Conservation (phyloP, 169 alveolate species). For the Cryptosporidium xiaoi region DNA sequence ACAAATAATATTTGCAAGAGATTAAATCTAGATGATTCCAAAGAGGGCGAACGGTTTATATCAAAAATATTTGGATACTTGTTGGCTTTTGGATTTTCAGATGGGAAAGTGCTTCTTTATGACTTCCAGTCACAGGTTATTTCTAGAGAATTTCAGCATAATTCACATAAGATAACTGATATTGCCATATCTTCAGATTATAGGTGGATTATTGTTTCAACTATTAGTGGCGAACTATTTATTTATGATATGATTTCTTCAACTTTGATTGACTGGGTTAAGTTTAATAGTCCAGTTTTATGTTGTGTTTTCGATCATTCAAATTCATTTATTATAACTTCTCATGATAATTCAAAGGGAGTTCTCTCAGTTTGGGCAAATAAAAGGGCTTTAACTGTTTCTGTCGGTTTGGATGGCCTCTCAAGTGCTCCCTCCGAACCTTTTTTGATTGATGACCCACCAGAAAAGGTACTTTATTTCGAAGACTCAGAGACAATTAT, state of each 20-base stretch:
- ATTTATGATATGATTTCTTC: constrained; percentile 69
- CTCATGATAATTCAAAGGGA: constrained; percentile 64
- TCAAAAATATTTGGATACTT: constrained; percentile 34
- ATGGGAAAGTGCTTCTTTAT: constrained; percentile 55
- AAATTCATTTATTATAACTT: constrained; percentile 66
- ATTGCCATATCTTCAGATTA: constrained; percentile 50
- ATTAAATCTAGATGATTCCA: not conserved
- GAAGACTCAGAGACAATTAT: constrained; percentile 12
- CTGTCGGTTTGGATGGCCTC: constrained; percentile 24
- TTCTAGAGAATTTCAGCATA: constrained; percentile 56
- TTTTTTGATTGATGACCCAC: constrained; percentile 54
- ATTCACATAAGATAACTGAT: constrained; percentile 24
- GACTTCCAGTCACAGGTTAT: constrained; percentile 69
- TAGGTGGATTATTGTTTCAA: constrained; percentile 60
- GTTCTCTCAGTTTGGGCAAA: constrained; percentile 65
- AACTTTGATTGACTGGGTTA: constrained; percentile 68
- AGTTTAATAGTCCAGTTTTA: constrained; percentile 49
- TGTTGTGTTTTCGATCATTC: constrained; percentile 65
- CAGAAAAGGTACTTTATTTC: constrained; percentile 5
- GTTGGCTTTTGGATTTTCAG: constrained; percentile 30
- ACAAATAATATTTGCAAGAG: constrained; percentile 26
- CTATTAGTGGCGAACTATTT: constrained; percentile 36
- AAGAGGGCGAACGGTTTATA: constrained; percentile 17
- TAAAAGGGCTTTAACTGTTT: constrained; percentile 28
- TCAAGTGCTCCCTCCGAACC: constrained; percentile 76